Evolutionary conservation across 2,329 filamentous ascomycete species (phyloP), one percentile per base, ranked within the genome.

Genomic region (Arachnomyces sp.): DNA sequence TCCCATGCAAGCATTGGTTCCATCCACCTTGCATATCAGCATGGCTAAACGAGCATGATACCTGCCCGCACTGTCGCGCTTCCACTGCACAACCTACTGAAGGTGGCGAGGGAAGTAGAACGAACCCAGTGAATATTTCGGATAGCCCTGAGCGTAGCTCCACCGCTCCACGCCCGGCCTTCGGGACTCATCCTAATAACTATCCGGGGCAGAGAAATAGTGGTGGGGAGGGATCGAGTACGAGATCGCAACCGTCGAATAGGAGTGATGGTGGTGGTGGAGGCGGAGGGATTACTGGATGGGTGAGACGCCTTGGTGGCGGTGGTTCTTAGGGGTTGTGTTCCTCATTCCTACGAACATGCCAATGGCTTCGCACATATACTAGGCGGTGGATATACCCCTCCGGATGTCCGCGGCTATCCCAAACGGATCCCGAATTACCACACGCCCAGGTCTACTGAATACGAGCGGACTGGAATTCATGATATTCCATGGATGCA

Each of bases 1-100:
- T 98, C 37, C 88, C 88, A 0, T 98, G 92, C 64, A 82, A 79
- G 43, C 92, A 98, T 57, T 94, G 87, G 86, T 96, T 94, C 59
- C 90, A 95, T 55, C 81, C 81, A 43, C 70, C 76, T 17, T 96
- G 90, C 53, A 84, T 92, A 28, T 73, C 79, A 16, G 71, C 84
- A 36, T 96, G 90, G 90, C 66, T 96, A 38, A 77, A 76, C 52
- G 84, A 94, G 61, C 89, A 95, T 61, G 88, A 95, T 53, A 94
- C 89, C 0, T 96, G 90, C 53, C 90, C 90, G 3, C 68, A 71
- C 45, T 71, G 68, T 40, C 61, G 68, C 31, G 59, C 60, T 33
- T 53, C 59, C 20, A 67, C 68, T 25, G 51, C 46, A 52, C 40
- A 39, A 44, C 31, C 20, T 5, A 9, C 20, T 5, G 20, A 25